phyloP scores from a whole-genome alignment of 2,329 filamentous ascomycete genomes.

The Trichoderma citrinoviride region DNA sequence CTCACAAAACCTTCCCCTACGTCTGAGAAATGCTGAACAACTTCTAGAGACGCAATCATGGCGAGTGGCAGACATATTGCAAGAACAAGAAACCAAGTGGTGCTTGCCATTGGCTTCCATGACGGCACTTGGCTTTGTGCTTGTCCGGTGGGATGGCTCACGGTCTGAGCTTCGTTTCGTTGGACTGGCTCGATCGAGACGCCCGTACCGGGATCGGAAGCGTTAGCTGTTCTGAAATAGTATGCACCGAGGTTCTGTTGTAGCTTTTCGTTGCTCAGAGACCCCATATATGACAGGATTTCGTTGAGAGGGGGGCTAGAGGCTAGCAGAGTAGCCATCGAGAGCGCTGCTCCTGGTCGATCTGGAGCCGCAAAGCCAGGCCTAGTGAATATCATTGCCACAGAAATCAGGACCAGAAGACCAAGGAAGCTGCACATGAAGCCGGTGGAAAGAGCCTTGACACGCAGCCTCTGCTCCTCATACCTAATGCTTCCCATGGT shows the following conservation, averaged over 20 bases:
- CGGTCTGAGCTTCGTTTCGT: background rate
- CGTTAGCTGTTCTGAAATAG: background rate
- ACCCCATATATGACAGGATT: background rate
- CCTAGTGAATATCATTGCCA: background rate
- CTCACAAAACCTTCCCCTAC: background rate
- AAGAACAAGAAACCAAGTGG: conserved; percentile 4
- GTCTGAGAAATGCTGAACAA: conserved; percentile 12
- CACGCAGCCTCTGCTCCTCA: conserved; percentile 1
- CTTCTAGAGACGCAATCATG: background rate
- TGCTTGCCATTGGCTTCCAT: conserved; percentile 4
- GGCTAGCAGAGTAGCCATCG: conserved; percentile 5
- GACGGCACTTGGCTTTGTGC: background rate
- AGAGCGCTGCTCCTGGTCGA: background rate
- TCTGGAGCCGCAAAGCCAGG: background rate
- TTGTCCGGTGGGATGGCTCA: background rate
- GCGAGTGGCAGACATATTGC: conserved; percentile 2
- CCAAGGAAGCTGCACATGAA: conserved; percentile 18
- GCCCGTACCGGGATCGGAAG: background rate
- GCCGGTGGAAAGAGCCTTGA: conserved; percentile 2
- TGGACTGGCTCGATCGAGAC: background rate
- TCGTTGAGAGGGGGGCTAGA: background rate
- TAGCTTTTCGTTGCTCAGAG: background rate
- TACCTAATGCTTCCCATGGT: conserved; percentile 3
- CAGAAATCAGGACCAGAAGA: background rate
- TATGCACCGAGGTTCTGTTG: background rate